Conservation (phyloP, 345 rosid species). For the Salix koriyanagi region DNA sequence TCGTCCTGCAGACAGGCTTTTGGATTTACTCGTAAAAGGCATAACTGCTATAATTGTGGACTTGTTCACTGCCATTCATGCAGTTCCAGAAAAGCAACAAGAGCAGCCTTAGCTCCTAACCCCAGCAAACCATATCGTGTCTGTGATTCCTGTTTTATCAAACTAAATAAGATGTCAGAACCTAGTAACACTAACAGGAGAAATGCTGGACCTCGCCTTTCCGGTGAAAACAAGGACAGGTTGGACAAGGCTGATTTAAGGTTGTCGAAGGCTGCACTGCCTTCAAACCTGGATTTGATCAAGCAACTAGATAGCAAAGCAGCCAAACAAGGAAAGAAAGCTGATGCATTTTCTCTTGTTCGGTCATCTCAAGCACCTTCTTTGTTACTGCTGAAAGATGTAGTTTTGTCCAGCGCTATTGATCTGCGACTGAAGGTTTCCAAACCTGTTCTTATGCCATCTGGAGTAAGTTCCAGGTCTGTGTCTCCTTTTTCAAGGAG, state of each 20-base stretch:
- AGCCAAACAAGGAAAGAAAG: constrained; percentile 79
- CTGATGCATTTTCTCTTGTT: constrained; percentile 71
- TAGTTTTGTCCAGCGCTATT: constrained; percentile 53
- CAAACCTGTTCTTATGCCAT: constrained; percentile 60
- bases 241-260: constrained; percentile 82
- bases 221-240: constrained; percentile 88
- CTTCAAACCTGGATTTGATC: constrained; percentile 81
- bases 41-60: constrained; percentile 96
- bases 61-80: constrained; percentile 96
- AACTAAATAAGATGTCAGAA: constrained; percentile 70
- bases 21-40: constrained; percentile 89
- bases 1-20: constrained; percentile 91
- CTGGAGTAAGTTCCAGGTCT: constrained; percentile 86
- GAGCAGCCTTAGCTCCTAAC: constrained; percentile 86
- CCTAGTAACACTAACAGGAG: constrained; percentile 49
- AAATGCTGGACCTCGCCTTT: constrained; percentile 70
- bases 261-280: constrained; percentile 59
- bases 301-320: constrained; percentile 93
- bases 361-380: constrained; percentile 72
- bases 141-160: constrained; percentile 78
- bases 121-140: constrained; percentile 87
- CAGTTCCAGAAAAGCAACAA: constrained; percentile 74
- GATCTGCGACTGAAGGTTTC: constrained; percentile 64
- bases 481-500: constrained; percentile 95
- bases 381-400: constrained; percentile 77